phyloP scores from a whole-genome alignment of 1,284 basidiomycete genomes.

The Sphagnurus paluster region DNA sequence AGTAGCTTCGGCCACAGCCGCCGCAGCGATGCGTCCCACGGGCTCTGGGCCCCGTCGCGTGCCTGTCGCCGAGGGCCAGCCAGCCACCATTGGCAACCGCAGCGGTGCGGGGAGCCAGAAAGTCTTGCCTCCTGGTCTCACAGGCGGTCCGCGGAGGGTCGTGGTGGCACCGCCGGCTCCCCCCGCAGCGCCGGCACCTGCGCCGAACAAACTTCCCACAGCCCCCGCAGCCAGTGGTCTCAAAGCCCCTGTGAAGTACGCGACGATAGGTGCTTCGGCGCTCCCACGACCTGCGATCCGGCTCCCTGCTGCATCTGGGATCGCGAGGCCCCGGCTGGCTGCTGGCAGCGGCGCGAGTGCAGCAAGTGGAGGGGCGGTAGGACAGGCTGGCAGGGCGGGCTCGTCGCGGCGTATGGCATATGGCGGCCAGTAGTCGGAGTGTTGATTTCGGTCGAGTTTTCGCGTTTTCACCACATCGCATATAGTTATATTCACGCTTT shows the following conservation, averaged over 20 bases:
- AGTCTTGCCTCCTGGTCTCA: constrained; percentile 6
- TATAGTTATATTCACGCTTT: constrained; percentile 10
- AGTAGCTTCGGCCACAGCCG: constrained; percentile 12
- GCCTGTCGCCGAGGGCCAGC: constrained; percentile 27
- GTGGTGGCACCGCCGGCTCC: constrained; percentile 13
- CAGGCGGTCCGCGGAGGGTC: constrained; percentile 30
- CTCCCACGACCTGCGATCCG: constrained; percentile 17
- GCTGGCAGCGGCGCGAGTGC: constrained; percentile 1
- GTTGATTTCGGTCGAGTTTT: background rate
- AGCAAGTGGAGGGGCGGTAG: constrained; percentile 1
- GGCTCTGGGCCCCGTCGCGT: constrained; percentile 34
- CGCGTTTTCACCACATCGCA: constrained; percentile 3
- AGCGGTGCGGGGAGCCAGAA: constrained; percentile 8
- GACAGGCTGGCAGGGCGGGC: constrained; percentile 2
- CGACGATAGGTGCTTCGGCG: constrained; percentile 11
- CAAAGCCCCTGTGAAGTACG: constrained; percentile 24
- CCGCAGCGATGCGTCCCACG: constrained; percentile 9
- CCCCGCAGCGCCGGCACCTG: constrained; percentile 7
- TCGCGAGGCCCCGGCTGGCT: constrained; percentile 12
- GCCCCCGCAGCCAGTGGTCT: constrained; percentile 18
- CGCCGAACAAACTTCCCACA: constrained; percentile 8
- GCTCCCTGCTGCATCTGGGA: constrained; percentile 14
- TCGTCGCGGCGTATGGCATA: constrained; percentile 13
- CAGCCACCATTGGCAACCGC: constrained; percentile 4
- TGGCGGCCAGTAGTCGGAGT: constrained; percentile 3